phyloP scores from a whole-genome alignment of 2,329 filamentous ascomycete species.

The Penicillium sp. region DNA sequence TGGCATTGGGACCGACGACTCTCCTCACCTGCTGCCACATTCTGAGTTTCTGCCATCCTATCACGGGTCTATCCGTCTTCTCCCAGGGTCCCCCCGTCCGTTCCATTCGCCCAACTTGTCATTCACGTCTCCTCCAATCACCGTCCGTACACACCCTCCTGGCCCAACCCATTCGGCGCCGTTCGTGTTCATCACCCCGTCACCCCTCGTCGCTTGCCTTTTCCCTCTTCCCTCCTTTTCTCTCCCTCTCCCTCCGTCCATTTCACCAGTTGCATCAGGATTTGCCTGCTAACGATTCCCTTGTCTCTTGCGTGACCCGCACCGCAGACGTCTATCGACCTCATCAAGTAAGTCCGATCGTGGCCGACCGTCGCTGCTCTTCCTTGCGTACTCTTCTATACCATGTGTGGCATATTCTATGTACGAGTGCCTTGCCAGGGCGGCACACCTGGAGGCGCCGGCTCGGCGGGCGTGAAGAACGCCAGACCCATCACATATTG shows the following conservation, averaged over 20 bases:
- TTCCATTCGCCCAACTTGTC: slow-evolving; percentile 2
- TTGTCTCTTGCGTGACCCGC: slow-evolving; percentile 10
- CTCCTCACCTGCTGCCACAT: too few relatives aligned
- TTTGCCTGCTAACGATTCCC: slow-evolving; percentile 1
- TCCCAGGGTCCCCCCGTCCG: slow-evolving; percentile 2
- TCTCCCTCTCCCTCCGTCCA: slow-evolving; percentile 1
- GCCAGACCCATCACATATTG: too few relatives aligned
- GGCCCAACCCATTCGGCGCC: slow-evolving; percentile 4
- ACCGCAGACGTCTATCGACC: slow-evolving; percentile 45
- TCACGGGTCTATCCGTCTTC: not conserved
- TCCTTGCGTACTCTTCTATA: too few relatives aligned
- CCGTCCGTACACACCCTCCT: slow-evolving; percentile 3
- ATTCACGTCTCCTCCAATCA: slow-evolving; percentile 5
- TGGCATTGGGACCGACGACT: too few relatives aligned
- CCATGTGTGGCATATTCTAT: too few relatives aligned
- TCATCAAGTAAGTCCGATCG: slow-evolving; percentile 38
- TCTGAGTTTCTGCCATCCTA: too few relatives aligned
- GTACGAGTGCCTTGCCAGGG: too few relatives aligned
- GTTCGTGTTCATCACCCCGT: slow-evolving; percentile 4
- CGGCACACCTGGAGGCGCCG: too few relatives aligned
- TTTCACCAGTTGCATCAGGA: not conserved
- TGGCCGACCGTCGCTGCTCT: not conserved
- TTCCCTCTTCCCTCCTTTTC: slow-evolving; percentile 7
- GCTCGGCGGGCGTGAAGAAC: too few relatives aligned
- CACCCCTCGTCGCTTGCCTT: slow-evolving; percentile 1